Percentiles rank a stretch among this genome's conserved stretches.
Evolutionary conservation across 2,329 filamentous ascomycete genomes (phyloP).

Genomic region (Fusarium ambrosium): DNA sequence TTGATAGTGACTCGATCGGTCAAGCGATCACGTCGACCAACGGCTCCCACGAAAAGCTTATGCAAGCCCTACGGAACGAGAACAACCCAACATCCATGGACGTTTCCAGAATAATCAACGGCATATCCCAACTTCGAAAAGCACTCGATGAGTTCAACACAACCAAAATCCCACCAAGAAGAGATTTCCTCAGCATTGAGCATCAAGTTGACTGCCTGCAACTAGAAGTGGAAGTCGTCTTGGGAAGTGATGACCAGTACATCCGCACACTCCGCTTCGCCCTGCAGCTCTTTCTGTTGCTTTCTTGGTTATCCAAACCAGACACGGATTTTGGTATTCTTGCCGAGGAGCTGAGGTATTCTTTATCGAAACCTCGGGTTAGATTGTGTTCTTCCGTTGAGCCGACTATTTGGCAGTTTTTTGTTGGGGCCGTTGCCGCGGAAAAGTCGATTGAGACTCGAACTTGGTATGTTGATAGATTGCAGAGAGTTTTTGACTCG

Average conservation of each 20-base stretch:
- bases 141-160: constrained; percentile 3
- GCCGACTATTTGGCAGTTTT: constrained; percentile 38
- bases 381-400: constrained; percentile 36
- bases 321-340: neutral
- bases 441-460: neutral
- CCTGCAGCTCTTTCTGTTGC: constrained; percentile 20
- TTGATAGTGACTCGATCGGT: constrained; percentile 25
- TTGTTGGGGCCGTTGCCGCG: constrained; percentile 34
- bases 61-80: constrained; percentile 25
- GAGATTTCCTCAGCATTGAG: neutral
- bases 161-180: neutral
- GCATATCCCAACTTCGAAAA: neutral
- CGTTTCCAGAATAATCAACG: constrained; percentile 7
- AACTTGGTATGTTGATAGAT: constrained; percentile 12
- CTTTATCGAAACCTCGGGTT: constrained; percentile 15
- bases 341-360: constrained; percentile 17
- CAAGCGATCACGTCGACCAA: constrained; percentile 12
- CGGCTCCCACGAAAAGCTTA: constrained; percentile 22
- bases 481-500: constrained; percentile 10
- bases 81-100: neutral
- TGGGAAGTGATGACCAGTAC: constrained; percentile 19
- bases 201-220: constrained; percentile 17
- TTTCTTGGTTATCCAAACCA: constrained; percentile 19
- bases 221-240: constrained; percentile 10
- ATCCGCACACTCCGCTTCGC: constrained; percentile 25